Base-by-base conservation (phyloP, 2,329 filamentous ascomycete species). In the Thielaviopsis cerberus region DNA sequence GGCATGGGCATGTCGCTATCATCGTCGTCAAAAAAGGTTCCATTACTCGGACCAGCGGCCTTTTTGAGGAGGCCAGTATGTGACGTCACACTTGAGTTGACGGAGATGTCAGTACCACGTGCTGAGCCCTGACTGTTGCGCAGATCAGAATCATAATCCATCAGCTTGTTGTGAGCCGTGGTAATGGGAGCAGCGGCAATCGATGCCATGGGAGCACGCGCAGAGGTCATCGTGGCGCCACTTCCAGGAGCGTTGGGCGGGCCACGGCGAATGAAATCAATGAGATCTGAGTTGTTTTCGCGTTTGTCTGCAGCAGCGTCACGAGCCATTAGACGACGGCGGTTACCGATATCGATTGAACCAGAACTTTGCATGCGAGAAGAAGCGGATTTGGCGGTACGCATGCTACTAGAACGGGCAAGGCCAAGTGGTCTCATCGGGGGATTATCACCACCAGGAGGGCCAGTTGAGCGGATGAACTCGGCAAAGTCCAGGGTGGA, bases 201-300 rank as follows among this genome's bases (percentile, higher is more conserved):
- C 6, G 77, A 76, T 67, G 94, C 89, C 76, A 90, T 85, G 8
- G 54, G 41, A 52, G 52, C 83, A 57, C 88, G 79, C 73, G 94
- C 94, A 1, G 89, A 88, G 10, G 89, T 88, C 50, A 88, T 85
- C 62, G 94, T 92, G 24, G 87, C 82, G 60, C 82, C 86, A 62
- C 79, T 78, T 25, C 53, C 59, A 25, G 76, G 76, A 51, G 72
- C 67, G 61, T 73, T 77, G 0, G 86, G 84, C 2, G 89, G 89
- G 0, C 90, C 91, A 67, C 88, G 83, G 52, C 90, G 83, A 63
- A 98, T 94, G 68, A 98, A 97, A 67, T 97, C 90, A 63, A 96
- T 95, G 59, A 98, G 73, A 61, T 96, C 92, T 13, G 87, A 86
- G 59, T 83, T 94, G 63, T 83, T 83, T 55, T 81, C 80, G 55